Evolutionary conservation across 2,329 filamentous ascomycete genomes (phyloP).

Genomic region (Alternaria brassicae): DNA sequence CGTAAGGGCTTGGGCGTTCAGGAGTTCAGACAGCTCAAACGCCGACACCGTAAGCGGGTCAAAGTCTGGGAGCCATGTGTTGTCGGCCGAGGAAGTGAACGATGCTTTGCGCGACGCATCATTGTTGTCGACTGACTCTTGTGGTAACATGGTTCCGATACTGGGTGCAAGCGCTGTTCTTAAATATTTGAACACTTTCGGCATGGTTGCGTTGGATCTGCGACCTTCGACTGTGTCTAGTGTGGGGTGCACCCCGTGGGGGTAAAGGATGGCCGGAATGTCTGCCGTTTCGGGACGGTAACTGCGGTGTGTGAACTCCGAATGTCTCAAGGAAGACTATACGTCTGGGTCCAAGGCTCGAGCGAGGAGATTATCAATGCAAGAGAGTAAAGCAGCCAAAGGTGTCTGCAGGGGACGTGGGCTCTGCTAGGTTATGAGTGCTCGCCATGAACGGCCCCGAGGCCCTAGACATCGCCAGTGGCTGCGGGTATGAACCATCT

Average conservation of each 20-base stretch:
- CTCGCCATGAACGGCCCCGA: conserved; percentile 16
- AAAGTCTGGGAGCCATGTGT: conserved; percentile 38
- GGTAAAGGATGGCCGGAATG: not conserved
- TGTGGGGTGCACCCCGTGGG: conserved; percentile 3
- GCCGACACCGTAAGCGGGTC: conserved; percentile 44
- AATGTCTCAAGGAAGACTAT: not conserved
- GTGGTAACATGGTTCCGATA: conserved; percentile 30
- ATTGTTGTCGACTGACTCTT: conserved; percentile 25
- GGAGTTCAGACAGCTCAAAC: conserved; percentile 41
- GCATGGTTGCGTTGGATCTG: conserved; percentile 23
- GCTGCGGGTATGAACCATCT: conserved; percentile 21
- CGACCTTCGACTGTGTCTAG: conserved; percentile 1
- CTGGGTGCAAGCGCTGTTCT: conserved; percentile 39
- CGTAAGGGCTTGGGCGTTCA: conserved; percentile 39
- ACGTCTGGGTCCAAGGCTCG: not conserved
- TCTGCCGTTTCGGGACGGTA: conserved; percentile 1
- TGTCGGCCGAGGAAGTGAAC: conserved; percentile 36
- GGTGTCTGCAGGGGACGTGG: conserved; percentile 13
- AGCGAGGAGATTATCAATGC: not conserved
- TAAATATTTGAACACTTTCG: conserved; percentile 35
- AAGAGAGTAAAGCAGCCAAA: not conserved
- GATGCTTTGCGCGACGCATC: conserved; percentile 35
- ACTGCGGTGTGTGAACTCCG: not conserved
- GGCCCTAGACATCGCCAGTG: conserved; percentile 16
- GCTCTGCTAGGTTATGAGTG: conserved; percentile 20